Base-by-base conservation (phyloP, 768 basidiomycete species). In the Hygrocybe coccinea region DNA sequence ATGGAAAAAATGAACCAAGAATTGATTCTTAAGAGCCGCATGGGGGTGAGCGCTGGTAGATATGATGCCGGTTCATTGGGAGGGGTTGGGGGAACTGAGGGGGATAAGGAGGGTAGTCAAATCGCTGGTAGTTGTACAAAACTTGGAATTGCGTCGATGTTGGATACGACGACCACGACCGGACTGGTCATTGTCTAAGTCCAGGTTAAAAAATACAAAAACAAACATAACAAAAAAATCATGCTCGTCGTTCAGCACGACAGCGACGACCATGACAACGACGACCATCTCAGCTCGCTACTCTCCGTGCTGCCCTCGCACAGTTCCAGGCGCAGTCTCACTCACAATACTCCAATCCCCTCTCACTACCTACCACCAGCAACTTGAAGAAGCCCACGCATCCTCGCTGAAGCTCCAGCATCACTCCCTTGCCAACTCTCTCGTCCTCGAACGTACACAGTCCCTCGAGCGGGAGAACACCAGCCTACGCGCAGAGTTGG, bases 331-430 rank as follows among this genome's bases (percentile, higher is more conserved):
- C 76, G 64, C 58, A 36, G 35, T 55, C 51, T 47, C 17, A 36
- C 22, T 38, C 58, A 45, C 45, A 52, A 51, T 29, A 22, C 54
- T 22, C 14, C 36, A 46, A 47, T n/a, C 44, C 45, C 60, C 46
- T 58, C 58, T 37, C 46, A 29, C 43, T 47, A 17, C 37, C 43
- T 51, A 54, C 43, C 56, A 48, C 52, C 62, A 89, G 88, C 83
- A 88, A 29, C 29, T 29, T 29, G 29, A 29, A 68, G 87, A 89
- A 70, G 81, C 85, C 4, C 81, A 87, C 62, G 63, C 71, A 34
- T 75, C 83, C n/a, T 77, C 85, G 2, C 69, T 87, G 39, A 87
- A 82, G 62, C 77, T 90, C 2, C 87, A 88, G 59, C 74, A 79
- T 41, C 79, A 82, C 53, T 76, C 83, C 7, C 69, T 87, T 21